phyloP scores from a whole-genome alignment of 306 rosid genomes.

The Gleditsia sinensis region DNA sequence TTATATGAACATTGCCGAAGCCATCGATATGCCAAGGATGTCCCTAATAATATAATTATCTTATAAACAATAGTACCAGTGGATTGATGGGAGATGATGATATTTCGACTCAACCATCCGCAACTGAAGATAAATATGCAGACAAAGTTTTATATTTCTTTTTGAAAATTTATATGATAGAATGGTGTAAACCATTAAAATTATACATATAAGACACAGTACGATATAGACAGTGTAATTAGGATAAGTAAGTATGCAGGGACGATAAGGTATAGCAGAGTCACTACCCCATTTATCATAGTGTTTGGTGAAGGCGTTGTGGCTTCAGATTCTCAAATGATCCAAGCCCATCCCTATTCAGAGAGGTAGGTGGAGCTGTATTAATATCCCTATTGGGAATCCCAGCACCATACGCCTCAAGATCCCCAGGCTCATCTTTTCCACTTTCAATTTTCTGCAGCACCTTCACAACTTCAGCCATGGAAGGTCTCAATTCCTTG shows the following conservation, averaged over 20 bases:
- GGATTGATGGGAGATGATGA: background rate
- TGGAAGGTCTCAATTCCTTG: conserved; percentile 70
- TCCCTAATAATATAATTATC: background rate
- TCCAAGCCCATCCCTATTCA: conserved; percentile 28
- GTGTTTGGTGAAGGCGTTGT: conserved; percentile 43
- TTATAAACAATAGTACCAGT: background rate
- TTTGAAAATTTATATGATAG: background rate
- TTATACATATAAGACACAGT: no score
- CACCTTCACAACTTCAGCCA: conserved; percentile 55
- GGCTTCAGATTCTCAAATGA: conserved; percentile 29
- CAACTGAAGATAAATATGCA: background rate
- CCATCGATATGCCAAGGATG: background rate
- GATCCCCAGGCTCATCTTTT: conserved; percentile 31
- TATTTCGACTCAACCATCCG: no score
- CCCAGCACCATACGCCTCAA: background rate
- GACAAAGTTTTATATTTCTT: background rate
- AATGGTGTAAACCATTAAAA: no score
- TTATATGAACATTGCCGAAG: conserved; percentile 1
- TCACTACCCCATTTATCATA: conserved; percentile 48
- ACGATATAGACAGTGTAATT: no score
- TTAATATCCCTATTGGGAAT: background rate
- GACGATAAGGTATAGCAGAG: conserved; percentile 38
- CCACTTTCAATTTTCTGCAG: conserved; percentile 48
- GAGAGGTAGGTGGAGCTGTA: conserved; percentile 36
- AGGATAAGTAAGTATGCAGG: no score